These are phyloP conservation scores for Lactifluus echinatus DNA, from an alignment of 768 basidiomycete genomes.

Conservation along the genomic window DNA sequence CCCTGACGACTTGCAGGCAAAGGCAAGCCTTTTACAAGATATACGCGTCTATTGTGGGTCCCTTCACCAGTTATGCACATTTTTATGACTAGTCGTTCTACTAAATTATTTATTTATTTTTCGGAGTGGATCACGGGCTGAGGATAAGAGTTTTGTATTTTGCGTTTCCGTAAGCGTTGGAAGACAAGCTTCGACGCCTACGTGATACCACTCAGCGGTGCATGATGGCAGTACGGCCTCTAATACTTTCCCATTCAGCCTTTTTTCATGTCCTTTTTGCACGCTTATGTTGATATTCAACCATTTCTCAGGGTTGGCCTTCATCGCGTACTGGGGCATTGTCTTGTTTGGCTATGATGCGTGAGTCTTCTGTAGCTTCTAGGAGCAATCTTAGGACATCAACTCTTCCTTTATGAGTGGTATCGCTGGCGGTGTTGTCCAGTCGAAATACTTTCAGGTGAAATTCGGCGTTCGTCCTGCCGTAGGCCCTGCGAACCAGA, in stretches of 20 bases:
- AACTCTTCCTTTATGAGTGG: conserved; percentile 36
- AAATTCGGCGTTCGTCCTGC: conserved; percentile 51
- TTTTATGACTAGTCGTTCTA: not conserved
- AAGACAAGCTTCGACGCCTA: too few relatives aligned
- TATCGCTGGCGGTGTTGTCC: conserved; percentile 61
- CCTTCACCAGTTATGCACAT: not conserved
- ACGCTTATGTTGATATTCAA: not conserved
- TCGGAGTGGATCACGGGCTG: not conserved
- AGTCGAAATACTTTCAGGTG: conserved; percentile 47
- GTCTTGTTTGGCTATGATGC: conserved; percentile 79
- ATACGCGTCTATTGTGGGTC: conserved; percentile 57
- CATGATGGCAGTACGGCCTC: not conserved
- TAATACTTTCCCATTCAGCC: not conserved
- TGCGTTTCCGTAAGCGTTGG: too few relatives aligned
- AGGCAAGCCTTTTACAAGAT: conserved; percentile 36
- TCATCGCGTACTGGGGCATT: conserved; percentile 71
- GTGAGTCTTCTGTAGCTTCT: conserved; percentile 30
- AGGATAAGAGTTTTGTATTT: too few relatives aligned
- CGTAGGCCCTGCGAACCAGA: conserved; percentile 34
- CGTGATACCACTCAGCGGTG: not conserved
- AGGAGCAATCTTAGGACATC: conserved; percentile 17
- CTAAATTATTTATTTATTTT: too few relatives aligned
- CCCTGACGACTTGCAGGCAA: not conserved
- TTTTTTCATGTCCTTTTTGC: not conserved
- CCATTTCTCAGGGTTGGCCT: conserved; percentile 49